Conservation (phyloP, 1,284 basidiomycete species). For the Coniophora puteana region DNA sequence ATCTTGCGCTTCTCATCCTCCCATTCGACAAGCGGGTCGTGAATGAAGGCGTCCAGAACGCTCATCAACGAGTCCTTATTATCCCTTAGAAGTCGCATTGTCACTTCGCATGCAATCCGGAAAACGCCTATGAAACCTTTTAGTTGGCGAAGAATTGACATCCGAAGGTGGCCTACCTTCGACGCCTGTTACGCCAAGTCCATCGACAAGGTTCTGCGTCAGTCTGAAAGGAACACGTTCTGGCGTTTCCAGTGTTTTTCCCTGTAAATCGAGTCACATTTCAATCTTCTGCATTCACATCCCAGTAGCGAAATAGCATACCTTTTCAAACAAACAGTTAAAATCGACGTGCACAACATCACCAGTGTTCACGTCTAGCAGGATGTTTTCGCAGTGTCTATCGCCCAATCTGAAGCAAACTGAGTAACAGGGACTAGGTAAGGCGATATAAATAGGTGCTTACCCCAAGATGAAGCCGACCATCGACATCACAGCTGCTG, state of each 20-base stretch:
- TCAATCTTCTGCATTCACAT: not conserved
- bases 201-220: constrained; percentile 93
- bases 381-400: constrained; percentile 95
- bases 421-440: not conserved
- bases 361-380: constrained; percentile 87
- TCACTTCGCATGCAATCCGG: constrained; percentile 90
- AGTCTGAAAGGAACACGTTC: constrained; percentile 95
- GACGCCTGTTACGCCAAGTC: constrained; percentile 89
- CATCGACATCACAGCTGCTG: constrained; percentile 98
- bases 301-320: constrained; percentile 20
- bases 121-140: constrained; percentile 64
- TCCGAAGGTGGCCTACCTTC: constrained; percentile 57
- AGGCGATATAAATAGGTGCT: constrained; percentile 1
- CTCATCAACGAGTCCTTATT: constrained; percentile 96
- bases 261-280: constrained; percentile 39
- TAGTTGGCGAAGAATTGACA: not conserved
- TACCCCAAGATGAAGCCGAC: constrained; percentile 97
- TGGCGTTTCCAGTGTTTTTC: constrained; percentile 84
- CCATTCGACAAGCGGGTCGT: constrained; percentile 98
- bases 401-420: constrained; percentile 80
- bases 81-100: constrained; percentile 82
- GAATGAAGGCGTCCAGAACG: constrained; percentile 95
- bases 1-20: constrained; percentile 70
- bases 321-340: constrained; percentile 97
- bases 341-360: constrained; percentile 98